Evolutionary conservation across 352 stramenopile genomes (phyloP), one percentile per base, ranked within the genome.

Genomic region (Globisporangium polare): DNA sequence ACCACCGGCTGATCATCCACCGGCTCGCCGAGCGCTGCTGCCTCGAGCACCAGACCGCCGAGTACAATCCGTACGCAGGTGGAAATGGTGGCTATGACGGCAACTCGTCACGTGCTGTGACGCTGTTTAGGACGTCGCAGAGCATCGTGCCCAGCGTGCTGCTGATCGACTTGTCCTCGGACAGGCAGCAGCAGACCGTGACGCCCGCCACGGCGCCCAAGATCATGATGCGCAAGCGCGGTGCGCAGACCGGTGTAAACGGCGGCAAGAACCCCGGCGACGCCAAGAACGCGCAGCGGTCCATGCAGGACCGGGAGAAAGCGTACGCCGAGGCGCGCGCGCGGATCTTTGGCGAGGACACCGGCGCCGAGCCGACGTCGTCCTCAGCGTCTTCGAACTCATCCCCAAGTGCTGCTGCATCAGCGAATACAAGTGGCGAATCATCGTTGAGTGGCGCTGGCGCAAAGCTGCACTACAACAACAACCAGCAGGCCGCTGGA

Each of bases 301-400:
- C 88, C 18, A 92, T 98, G 46, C 79, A 94, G 63, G 95, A 98
- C 71, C 94, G 91, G 24, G 95, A 98, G 75, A 89, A 88, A 17
- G 90, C 89, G 20, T 98, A 98, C 65, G 95, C 93, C 6, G 95
- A 98, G 68, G 93, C 95, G 10, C 74, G 95, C 37, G 95, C 95
- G n/a, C 80, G 95, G 12, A 98, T 98, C 63, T 98, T 98, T 78
- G 84, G 88, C 58, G 78, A 90, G 54, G 80, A 86, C 26, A 75
- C 46, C 4, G 67, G 26, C 12, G 41, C 68, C 2, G 62, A 60
- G 20, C 63, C 66, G 18, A 53, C 69, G 41, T 73, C 69, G 26
- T 56, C 63, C 4, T 67, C 65, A 22, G 67, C 69, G 10, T 71
- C 64, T 13, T 42, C 62, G 4, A 53, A 59, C 15, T 41, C 56